phyloP scores from a whole-genome alignment of 2,329 filamentous ascomycete genomes.

The Fusarium denticulatum region DNA sequence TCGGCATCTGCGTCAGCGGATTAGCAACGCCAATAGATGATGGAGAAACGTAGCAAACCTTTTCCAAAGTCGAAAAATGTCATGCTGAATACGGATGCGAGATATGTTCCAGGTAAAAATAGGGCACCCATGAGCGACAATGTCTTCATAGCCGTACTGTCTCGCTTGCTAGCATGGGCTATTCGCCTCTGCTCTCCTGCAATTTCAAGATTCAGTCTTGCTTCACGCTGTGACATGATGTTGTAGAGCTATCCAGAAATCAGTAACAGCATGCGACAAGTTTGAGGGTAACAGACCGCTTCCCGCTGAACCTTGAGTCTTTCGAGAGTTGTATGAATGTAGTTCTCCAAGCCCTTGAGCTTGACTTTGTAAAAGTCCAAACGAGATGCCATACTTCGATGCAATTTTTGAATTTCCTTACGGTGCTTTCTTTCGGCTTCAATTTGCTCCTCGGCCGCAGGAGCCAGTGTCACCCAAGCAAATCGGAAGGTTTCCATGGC shows the following conservation, averaged over 20 bases:
- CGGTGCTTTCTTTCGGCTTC: constrained; percentile 44
- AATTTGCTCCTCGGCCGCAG: constrained; percentile 25
- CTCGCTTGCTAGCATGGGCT: constrained; percentile 68
- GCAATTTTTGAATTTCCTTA: constrained; percentile 55
- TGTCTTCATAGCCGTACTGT: constrained; percentile 73
- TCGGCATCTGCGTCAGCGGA: constrained; percentile 41
- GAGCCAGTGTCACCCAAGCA: constrained; percentile 33
- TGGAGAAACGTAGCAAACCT: constrained; percentile 43
- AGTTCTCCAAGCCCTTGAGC: constrained; percentile 69
- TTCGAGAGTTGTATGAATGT: constrained; percentile 70
- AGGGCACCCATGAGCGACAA: constrained; percentile 71
- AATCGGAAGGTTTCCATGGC: constrained; percentile 58
- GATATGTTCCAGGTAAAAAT: constrained; percentile 70
- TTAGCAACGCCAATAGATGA: background rate
- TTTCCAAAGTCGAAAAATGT: constrained; percentile 72
- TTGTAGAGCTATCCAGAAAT: constrained; percentile 64
- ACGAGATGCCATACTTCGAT: constrained; percentile 62
- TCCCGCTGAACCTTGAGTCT: constrained; percentile 69
- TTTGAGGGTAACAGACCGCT: constrained; percentile 56
- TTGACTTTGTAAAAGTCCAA: constrained; percentile 70
- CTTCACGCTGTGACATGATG: constrained; percentile 72
- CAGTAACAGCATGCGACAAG: constrained; percentile 1
- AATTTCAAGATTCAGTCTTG: constrained; percentile 71
- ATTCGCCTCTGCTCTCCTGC: constrained; percentile 68
- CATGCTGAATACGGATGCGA: constrained; percentile 73